Percentiles rank a stretch among this genome's conserved stretches.
Conservation (phyloP, 2,329 filamentous ascomycete genomes). For the Sporothrix euskadiensis region DNA sequence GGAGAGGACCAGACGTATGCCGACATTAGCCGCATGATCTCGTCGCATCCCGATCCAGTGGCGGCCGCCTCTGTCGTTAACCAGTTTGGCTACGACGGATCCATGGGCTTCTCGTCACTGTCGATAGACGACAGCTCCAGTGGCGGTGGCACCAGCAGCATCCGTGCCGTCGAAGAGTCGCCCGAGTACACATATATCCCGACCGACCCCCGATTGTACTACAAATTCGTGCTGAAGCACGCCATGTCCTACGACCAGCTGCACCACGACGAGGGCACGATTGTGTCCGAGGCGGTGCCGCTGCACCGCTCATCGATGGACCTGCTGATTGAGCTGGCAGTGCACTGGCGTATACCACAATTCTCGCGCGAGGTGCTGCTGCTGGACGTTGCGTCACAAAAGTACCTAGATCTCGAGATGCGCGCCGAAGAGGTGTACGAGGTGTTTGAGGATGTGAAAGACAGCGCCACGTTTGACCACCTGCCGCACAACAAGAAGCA, state of each 20-base stretch:
- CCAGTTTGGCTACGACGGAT: slow-evolving; percentile 60
- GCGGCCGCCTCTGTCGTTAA: slow-evolving; percentile 35
- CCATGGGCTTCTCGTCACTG: slow-evolving; percentile 66
- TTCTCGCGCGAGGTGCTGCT: slow-evolving; percentile 78
- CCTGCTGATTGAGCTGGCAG: slow-evolving; percentile 77
- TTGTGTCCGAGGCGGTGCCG: slow-evolving; percentile 40
- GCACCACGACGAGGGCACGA: slow-evolving; percentile 44
- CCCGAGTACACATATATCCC: slow-evolving; percentile 87
- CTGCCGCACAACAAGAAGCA: slow-evolving; percentile 65
- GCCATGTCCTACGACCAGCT: slow-evolving; percentile 65
- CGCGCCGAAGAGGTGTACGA: slow-evolving; percentile 78
- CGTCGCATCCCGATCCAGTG: slow-evolving; percentile 43
- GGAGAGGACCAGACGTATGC: slow-evolving; percentile 54
- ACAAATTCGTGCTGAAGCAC: slow-evolving; percentile 77
- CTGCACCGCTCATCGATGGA: slow-evolving; percentile 80
- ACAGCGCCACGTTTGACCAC: slow-evolving; percentile 45
- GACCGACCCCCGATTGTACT: slow-evolving; percentile 76
- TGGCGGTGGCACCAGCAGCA: slow-evolving; percentile 42
- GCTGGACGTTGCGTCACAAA: slow-evolving; percentile 80
- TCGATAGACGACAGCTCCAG: slow-evolving; percentile 53
- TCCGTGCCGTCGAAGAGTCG: slow-evolving; percentile 61
- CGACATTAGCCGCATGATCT: slow-evolving; percentile 54
- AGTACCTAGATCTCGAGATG: slow-evolving; percentile 82
- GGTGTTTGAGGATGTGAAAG: slow-evolving; percentile 80
- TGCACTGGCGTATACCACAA: slow-evolving; percentile 86